Evolutionary conservation across 495 filamentous ascomycete genomes (phyloP).

Genomic region (Pseudomonodictys pantanalensis): DNA sequence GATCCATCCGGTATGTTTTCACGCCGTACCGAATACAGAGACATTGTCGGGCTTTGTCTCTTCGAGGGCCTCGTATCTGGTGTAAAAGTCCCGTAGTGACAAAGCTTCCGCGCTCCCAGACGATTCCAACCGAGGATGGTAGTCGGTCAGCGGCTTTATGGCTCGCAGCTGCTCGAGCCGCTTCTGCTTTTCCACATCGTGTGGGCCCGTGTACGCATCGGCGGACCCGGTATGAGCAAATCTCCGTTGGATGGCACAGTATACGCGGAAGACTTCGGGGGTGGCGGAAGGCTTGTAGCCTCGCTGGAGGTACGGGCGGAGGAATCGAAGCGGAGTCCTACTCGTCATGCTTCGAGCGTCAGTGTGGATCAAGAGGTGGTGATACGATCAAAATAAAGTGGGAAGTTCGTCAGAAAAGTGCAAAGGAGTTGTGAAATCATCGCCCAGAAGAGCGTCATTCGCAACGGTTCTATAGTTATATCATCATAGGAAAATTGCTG

Average conservation of each 20-base stretch:
- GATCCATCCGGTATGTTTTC: not conserved
- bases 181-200: conserved; percentile 43
- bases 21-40: conserved; percentile 24
- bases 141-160: conserved; percentile 41
- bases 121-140: conserved; percentile 51
- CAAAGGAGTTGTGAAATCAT: conserved; percentile 59
- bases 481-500: conserved; percentile 29
- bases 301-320: conserved; percentile 52
- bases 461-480: conserved; percentile 82
- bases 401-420: conserved; percentile 32
- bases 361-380: not conserved
- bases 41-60: conserved; percentile 16
- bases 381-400: conserved; percentile 15
- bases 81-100: conserved; percentile 13
- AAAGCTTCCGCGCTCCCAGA: conserved; percentile 16
- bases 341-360: conserved; percentile 29
- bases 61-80: conserved; percentile 23
- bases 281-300: conserved; percentile 32
- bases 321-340: conserved; percentile 46
- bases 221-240: conserved; percentile 1
- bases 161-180: conserved; percentile 52
- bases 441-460: conserved; percentile 63
- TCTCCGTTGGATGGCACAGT: conserved; percentile 38
- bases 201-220: conserved; percentile 12
- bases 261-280: conserved; percentile 49